Evolutionary conservation across 164 flowering plant species (phyloP).

Genomic region (Cinnamomum chago): DNA sequence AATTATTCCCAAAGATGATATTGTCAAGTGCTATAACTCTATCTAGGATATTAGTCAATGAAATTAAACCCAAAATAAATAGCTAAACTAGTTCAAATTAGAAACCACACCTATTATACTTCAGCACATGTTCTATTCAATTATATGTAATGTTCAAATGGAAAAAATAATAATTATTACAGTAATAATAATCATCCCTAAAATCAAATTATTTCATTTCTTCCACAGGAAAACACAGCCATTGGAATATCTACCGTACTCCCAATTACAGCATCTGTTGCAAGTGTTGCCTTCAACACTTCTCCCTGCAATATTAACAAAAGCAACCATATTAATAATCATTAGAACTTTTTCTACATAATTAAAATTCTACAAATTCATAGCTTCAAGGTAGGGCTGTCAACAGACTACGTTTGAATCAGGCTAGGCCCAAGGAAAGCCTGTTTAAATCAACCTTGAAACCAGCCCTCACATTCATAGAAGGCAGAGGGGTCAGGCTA

Average conservation of each 20-base stretch:
- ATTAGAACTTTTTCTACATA: not conserved
- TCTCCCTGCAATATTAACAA: constrained; percentile 49
- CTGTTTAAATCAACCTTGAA: not conserved
- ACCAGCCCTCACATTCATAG: not conserved
- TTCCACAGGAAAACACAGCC: not conserved
- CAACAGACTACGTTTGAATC: not conserved
- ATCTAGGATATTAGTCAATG: too few species aligned
- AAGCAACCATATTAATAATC: not conserved
- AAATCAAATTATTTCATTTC: not conserved
- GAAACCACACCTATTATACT: too few species aligned
- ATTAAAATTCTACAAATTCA: not conserved
- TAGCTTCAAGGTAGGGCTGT: not conserved
- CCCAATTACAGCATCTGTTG: constrained; percentile 95
- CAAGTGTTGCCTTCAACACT: constrained; percentile 94
- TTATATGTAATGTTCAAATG: too few species aligned
- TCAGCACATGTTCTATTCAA: too few species aligned
- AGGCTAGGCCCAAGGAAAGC: not conserved
- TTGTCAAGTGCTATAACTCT: too few species aligned
- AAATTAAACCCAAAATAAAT: too few species aligned
- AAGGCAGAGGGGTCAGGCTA: not conserved
- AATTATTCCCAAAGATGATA: not conserved
- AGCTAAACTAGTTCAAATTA: too few species aligned
- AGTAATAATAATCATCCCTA: not conserved
- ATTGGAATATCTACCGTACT: constrained; percentile 40
- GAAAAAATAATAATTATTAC: not conserved